Conservation (phyloP, 2,329 filamentous ascomycete species). For the Trichoderma simmonsii region DNA sequence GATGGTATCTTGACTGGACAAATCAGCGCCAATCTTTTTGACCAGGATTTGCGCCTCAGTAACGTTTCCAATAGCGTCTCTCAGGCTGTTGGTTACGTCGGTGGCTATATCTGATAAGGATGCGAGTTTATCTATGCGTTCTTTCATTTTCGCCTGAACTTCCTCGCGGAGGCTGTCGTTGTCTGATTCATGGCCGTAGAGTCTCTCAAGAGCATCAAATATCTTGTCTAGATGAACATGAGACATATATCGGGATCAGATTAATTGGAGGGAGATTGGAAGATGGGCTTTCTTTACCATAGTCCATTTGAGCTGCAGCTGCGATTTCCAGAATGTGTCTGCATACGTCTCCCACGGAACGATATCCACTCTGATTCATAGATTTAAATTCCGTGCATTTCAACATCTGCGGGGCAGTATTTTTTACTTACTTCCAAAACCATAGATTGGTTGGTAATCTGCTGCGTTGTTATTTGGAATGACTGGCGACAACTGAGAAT, state of each 20-base stretch:
- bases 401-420: rapidly evolving
- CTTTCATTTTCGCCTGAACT: not conserved
- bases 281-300: not conserved
- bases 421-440: not conserved
- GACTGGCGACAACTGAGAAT: not conserved
- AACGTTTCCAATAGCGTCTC: not conserved
- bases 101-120: not conserved
- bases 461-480: not conserved
- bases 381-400: not conserved
- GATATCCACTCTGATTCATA: not conserved
- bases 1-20: not conserved
- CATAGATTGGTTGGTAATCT: not conserved
- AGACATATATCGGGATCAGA: not conserved
- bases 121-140: not conserved
- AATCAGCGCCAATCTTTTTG: not conserved
- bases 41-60: not conserved
- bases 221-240: not conserved
- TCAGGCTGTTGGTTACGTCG: not conserved
- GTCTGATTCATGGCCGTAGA: not conserved
- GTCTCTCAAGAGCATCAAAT: not conserved
- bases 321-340: not conserved
- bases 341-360: not conserved
- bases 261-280: not conserved
- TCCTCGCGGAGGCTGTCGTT: not conserved
- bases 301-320: not conserved